A percentile compares a stretch with the other conserved stretches of the same genome.
Conservation (phyloP, 1,139 yeast genomes). For the Eremothecium coryli region DNA sequence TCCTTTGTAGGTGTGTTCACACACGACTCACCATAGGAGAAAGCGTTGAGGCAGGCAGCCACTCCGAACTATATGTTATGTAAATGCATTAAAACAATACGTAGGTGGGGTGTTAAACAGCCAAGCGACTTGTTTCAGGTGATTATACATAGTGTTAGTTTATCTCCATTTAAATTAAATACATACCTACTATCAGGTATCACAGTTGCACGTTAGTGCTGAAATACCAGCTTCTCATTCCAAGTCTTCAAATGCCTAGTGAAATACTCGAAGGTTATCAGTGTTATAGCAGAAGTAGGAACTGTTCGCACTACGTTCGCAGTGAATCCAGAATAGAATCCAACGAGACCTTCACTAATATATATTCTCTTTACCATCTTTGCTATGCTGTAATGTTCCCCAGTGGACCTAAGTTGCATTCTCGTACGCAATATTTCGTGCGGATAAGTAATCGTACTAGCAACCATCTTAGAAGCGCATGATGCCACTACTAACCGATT, state of each 20-base stretch:
- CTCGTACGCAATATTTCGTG: conserved; percentile 93
- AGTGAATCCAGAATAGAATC: conserved; percentile 83
- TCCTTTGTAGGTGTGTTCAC: too few relatives aligned
- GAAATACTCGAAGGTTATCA: conserved; percentile 86
- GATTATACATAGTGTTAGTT: too few relatives aligned
- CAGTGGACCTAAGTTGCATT: conserved; percentile 48
- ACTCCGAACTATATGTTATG: too few relatives aligned
- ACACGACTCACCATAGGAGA: too few relatives aligned
- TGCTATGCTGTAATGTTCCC: conserved; percentile 31
- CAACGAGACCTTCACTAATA: conserved; percentile 63
- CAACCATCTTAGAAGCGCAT: conserved; percentile 76
- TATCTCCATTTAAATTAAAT: too few relatives aligned
- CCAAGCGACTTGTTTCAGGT: too few relatives aligned
- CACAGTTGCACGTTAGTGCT: too few relatives aligned
- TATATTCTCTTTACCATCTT: conserved; percentile 47
- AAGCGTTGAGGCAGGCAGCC: too few relatives aligned
- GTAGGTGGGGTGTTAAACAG: too few relatives aligned
- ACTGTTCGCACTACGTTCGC: conserved; percentile 84
- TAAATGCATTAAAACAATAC: too few relatives aligned
- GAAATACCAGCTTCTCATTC: conserved; percentile 9
- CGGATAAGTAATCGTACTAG: conserved; percentile 85
- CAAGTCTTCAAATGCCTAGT: conserved; percentile 42
- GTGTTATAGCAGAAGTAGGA: conserved; percentile 90
- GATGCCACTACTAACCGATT: conserved; percentile 60
- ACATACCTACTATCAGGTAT: too few relatives aligned